Conservation (phyloP, 768 basidiomycete species). For the Boletus tylopilopsis region DNA sequence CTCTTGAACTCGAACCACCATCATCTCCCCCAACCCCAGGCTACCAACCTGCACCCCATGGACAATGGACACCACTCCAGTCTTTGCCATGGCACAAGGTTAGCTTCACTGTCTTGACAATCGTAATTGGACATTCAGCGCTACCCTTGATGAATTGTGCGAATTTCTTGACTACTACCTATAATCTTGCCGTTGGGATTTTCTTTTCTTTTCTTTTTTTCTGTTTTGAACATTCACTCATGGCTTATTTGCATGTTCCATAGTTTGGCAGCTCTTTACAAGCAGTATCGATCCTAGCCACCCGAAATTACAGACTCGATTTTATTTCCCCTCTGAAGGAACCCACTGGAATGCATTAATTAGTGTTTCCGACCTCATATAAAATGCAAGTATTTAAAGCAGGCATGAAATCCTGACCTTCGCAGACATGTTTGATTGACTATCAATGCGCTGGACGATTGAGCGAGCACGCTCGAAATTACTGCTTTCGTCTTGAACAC, state of each 20-base stretch:
- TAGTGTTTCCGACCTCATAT: constrained; percentile 13
- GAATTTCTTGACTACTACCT: neutral
- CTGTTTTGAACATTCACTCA: neutral
- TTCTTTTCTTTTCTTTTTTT: neutral
- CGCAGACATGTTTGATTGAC: neutral
- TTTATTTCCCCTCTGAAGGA: too few relatives aligned
- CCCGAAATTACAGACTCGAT: too few relatives aligned
- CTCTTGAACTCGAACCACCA: constrained; percentile 33
- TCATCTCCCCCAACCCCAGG: constrained; percentile 12
- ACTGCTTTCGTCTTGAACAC: neutral
- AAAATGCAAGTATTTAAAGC: neutral
- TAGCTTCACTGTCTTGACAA: neutral
- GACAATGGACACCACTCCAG: neutral
- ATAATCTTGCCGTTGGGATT: neutral
- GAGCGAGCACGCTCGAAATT: neutral
- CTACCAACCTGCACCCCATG: neutral
- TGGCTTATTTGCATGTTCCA: neutral
- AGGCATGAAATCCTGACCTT: neutral
- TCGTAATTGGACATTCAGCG: neutral
- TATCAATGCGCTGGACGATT: neutral
- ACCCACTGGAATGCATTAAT: too few relatives aligned
- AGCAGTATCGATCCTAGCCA: too few relatives aligned
- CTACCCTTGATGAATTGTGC: neutral
- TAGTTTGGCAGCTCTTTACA: neutral
- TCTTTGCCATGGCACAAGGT: neutral